Evolutionary conservation across 176 grass and related monocot species (phyloP), one percentile per base, ranked within the genome.

Genomic region (Hsuehochloa calcarea): DNA sequence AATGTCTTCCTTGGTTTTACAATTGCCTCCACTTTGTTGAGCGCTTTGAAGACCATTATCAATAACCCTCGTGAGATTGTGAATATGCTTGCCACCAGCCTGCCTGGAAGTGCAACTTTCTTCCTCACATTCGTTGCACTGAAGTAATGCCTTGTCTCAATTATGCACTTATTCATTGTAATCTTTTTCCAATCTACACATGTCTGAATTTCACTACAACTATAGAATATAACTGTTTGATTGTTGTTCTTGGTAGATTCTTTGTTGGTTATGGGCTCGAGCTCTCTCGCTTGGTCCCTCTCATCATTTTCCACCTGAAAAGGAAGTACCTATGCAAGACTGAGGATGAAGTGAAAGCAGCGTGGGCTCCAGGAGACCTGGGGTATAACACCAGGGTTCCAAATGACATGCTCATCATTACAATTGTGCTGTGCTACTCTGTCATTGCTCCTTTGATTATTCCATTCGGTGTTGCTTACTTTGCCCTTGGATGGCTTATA

Each of bases 231-330:
- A 80, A 82, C 72, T 82, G 29, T 65, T 65, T 43, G 10, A n/a
- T 75, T 89, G 17, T 71, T 87, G 17, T 9, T 55, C 45, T 85
- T 54, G 3, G n/a, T 88, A 99, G 96, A 82, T 96, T 94, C 84
- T 99, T 99, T 51, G 86, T 99, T 83, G 96, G 96, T 60, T 99
- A 99, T 59, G 96, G 93, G 45, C 96, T 99, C 70, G 90, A 99
- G 74, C 88, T 96, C 27, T 99, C 96, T 45, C 96, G 91, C 2
- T 9, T 99, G 80, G 93, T 96, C 67, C 96, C 96, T 71, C 77
- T 99, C 59, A 90, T 99, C 68, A 96, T 99, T 68, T 99, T 96
- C 79, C 87, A 94, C 70, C 75, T 99, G n/a, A 99, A 99, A 72
- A 96, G 67, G 79, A 99, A 92, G 83, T 99, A 89, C 26, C 90